Base-by-base conservation (phyloP, 1,139 yeast species). In the Wickerhamomyces sp. region DNA sequence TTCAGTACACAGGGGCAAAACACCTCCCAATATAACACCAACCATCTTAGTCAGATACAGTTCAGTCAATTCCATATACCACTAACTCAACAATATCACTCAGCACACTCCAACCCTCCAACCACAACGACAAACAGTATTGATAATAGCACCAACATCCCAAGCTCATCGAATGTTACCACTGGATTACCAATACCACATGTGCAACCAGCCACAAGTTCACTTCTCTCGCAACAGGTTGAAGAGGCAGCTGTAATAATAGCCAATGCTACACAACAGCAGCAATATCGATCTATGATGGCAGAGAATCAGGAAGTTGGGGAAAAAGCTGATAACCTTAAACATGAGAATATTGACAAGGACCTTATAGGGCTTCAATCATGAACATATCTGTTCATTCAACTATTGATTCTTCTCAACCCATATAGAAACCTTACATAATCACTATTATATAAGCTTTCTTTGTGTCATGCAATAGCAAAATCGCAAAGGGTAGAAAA, bases 321-420 rank as follows among this genome's bases (percentile, higher is more conserved):
- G 23, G 23, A 18, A 5, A 18, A 18, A 18, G 23, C 5, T 18
- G 23, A 18, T 18, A 18, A 4, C 23, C 4, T 18, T 4, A 18
- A 18, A 23, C 56, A 39, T 13, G 58, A 51, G 34, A 56, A 53
- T 40, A 56, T 56, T 18, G 60, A 56, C 30, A 55, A 51, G 30
- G 57, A 54, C 31, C 42, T 56, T n/a, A 52, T 56, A n/a, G 57
- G 52, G 7, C 36, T 56, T 9, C 31, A 29, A 6, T 6, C 10
- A 11, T 29, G 31, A 18, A 18, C 23, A 18, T 18, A 18, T 18
- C n/a, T n/a, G n/a, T n/a, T n/a, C n/a, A n/a, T n/a, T n/a, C n/a
- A n/a, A n/a, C n/a, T n/a, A n/a, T n/a, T n/a, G n/a, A n/a, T n/a
- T n/a, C n/a, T n/a, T n/a, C n/a, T n/a, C n/a, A n/a, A n/a, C n/a